phyloP scores from a whole-genome alignment of 2,329 filamentous ascomycete genomes.

The Tolypocladium ovalisporum region DNA sequence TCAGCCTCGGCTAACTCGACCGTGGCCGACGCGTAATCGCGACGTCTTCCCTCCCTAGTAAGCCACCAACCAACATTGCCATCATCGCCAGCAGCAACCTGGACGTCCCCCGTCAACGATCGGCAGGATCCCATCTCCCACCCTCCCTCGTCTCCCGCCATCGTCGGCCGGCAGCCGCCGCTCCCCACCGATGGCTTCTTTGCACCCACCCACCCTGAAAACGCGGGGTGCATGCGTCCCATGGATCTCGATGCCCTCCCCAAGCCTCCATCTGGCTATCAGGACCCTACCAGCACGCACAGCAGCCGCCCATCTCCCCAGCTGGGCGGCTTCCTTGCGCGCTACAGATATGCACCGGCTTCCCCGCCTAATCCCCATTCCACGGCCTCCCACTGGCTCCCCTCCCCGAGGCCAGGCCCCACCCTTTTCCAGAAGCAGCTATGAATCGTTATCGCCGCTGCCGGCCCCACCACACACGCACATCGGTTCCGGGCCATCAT shows the following conservation, averaged over 20 bases:
- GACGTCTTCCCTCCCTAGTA: too few relatives aligned
- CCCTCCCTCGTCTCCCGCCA: neutral
- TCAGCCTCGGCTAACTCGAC: neutral
- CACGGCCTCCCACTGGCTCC: neutral
- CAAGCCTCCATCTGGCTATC: neutral
- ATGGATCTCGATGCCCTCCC: neutral
- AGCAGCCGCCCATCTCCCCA: too few relatives aligned
- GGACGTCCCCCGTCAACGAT: neutral
- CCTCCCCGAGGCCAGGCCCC: neutral
- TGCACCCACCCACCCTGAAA: neutral
- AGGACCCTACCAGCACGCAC: neutral
- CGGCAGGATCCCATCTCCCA: neutral
- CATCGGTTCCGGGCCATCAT: neutral
- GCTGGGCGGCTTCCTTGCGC: too few relatives aligned
- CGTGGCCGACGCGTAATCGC: neutral
- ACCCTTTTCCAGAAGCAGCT: neutral
- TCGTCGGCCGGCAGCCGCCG: neutral
- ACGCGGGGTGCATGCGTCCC: neutral
- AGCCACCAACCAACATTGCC: neutral
- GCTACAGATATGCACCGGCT: neutral
- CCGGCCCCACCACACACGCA: neutral
- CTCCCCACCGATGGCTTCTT: neutral
- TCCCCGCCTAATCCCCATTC: neutral
- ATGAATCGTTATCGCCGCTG: neutral
- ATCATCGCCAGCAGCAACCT: neutral